phyloP scores from a whole-genome alignment of 305 asterid species.

The Fraxinus ornus region DNA sequence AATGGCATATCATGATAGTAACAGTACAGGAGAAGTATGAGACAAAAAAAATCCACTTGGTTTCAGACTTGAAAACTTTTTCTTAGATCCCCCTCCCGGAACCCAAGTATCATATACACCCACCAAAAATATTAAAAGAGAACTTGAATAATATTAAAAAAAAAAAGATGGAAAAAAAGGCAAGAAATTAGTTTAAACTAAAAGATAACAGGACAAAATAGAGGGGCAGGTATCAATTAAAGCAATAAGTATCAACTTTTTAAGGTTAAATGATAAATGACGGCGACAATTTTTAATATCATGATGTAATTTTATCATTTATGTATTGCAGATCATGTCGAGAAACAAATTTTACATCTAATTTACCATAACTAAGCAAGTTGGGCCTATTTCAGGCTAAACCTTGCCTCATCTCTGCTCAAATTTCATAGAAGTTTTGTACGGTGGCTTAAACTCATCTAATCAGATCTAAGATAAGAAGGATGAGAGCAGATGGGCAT shows the following conservation, averaged over 20 bases:
- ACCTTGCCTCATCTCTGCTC: not conserved
- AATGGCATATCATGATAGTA: not conserved
- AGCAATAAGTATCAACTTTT: not conserved
- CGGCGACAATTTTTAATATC: not conserved
- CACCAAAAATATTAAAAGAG: not conserved
- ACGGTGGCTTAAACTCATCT: not conserved
- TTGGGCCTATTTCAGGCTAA: not conserved
- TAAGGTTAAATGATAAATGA: not conserved
- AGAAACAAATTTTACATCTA: not conserved
- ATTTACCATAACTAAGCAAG: not conserved
- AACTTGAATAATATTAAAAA: not conserved
- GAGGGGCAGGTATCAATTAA: not conserved
- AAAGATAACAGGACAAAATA: not conserved
- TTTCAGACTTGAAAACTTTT: not conserved
- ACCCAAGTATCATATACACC: not conserved
- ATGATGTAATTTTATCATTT: not conserved
- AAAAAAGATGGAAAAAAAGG: not conserved
- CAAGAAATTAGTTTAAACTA: not conserved
- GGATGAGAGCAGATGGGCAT: not conserved
- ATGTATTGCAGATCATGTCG: not conserved
- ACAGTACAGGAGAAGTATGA: not conserved
- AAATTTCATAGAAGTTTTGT: not conserved
- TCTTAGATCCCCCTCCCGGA: not conserved
- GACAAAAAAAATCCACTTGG: not conserved
- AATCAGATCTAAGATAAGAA: not conserved